These are phyloP conservation scores for Xylariaceae sp. DNA, from an alignment of 2,329 filamentous ascomycete genomes.

Conservation along the genomic window DNA sequence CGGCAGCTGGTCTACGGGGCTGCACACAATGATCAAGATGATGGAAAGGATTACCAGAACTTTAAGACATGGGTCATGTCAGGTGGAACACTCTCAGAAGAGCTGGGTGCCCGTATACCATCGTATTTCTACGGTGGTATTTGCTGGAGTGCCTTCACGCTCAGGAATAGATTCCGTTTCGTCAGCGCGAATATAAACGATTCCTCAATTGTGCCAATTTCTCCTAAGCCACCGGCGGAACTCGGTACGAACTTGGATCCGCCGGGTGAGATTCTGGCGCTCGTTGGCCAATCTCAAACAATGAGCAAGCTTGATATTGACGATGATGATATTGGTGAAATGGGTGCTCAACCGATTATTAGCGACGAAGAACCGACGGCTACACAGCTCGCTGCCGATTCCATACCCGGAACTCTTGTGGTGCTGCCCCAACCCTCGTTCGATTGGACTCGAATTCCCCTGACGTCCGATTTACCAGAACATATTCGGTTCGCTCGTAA, in stretches of 20 bases:
- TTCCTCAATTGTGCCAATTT: slow-evolving; percentile 36
- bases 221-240: slow-evolving; percentile 35
- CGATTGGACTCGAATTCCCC: slow-evolving; percentile 72
- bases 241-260: slow-evolving; percentile 35
- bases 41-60: slow-evolving; percentile 46
- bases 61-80: slow-evolving; percentile 68
- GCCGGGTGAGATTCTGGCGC: slow-evolving; percentile 34
- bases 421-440: slow-evolving; percentile 51
- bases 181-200: slow-evolving; percentile 51
- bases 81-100: slow-evolving; percentile 47
- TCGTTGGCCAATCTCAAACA: slow-evolving; percentile 31
- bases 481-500: slow-evolving; percentile 70
- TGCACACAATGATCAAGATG: slow-evolving; percentile 36
- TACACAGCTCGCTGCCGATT: slow-evolving; percentile 19
- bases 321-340: slow-evolving; percentile 27
- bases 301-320: slow-evolving; percentile 31
- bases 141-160: slow-evolving; percentile 64
- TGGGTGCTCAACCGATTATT: slow-evolving; percentile 17
- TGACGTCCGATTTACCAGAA: slow-evolving; percentile 56
- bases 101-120: slow-evolving; percentile 46
- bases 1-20: slow-evolving; percentile 52
- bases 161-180: slow-evolving; percentile 63
- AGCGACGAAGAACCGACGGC: slow-evolving; percentile 24
- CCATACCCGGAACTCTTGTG: slow-evolving; percentile 21
- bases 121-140: slow-evolving; percentile 59